Percentiles rank a stretch among this genome's conserved stretches.
Evolutionary conservation across 2,329 filamentous ascomycete species (phyloP).

Genomic region (Emmonsiellopsis sp.): DNA sequence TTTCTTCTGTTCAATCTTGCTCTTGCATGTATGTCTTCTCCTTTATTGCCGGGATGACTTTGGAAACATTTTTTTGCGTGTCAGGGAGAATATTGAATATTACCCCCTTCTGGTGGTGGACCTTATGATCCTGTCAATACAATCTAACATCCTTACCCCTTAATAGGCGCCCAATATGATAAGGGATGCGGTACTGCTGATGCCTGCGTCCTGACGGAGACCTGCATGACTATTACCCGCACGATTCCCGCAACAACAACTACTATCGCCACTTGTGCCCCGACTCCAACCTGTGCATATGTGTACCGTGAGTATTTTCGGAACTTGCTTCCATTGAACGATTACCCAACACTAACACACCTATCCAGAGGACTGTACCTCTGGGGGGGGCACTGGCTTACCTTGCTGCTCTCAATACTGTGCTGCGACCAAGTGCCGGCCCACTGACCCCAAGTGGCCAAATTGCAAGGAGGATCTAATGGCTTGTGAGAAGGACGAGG

Average conservation of each 20-base stretch:
- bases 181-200: neutral
- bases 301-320: neutral
- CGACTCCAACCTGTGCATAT: neutral
- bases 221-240: conserved; percentile 1
- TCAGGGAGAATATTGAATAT: neutral
- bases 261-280: neutral
- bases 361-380: neutral
- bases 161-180: neutral
- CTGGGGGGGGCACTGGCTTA: neutral
- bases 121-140: no score
- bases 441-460: conserved; percentile 2
- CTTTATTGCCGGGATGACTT: neutral
- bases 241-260: neutral
- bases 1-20: neutral
- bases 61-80: neutral
- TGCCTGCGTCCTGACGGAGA: neutral
- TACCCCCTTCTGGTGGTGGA: neutral
- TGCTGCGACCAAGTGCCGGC: conserved; percentile 1
- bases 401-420: conserved; percentile 1
- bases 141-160: no score
- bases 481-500: neutral
- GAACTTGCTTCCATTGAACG: neutral
- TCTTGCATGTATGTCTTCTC: neutral
- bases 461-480: neutral
- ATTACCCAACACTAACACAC: neutral